Conservation (phyloP, 305 asterid genomes). For the Plantago rigida region DNA sequence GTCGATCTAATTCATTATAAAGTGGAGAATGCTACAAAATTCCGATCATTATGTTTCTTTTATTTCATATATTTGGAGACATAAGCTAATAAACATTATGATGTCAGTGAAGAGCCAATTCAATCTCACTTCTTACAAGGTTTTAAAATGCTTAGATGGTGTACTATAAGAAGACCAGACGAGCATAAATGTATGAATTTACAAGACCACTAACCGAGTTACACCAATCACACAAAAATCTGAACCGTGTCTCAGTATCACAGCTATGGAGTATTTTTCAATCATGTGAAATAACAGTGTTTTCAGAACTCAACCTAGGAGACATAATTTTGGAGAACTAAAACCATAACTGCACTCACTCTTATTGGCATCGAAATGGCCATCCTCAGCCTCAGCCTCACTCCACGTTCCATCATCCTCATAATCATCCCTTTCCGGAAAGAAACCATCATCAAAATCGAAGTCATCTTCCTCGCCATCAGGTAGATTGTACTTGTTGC, state of each 20-base stretch:
- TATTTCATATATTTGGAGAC: too few species aligned
- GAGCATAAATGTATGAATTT: not conserved
- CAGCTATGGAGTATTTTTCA: not conserved
- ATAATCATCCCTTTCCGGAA: slow-evolving; percentile 66
- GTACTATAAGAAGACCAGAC: not conserved
- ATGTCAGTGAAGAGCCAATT: too few species aligned
- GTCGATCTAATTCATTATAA: too few species aligned
- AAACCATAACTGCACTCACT: slow-evolving; percentile 36
- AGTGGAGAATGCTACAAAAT: too few species aligned
- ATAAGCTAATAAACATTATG: too few species aligned
- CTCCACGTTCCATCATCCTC: slow-evolving; percentile 60
- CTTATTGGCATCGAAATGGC: slow-evolving; percentile 25
- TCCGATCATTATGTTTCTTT: too few species aligned
- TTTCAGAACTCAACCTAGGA: not conserved
- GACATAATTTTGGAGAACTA: not conserved
- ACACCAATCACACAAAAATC: slow-evolving; percentile 15
- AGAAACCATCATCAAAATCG: slow-evolving; percentile 40
- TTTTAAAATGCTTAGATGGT: not conserved
- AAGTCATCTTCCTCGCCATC: slow-evolving; percentile 91
- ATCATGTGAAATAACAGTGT: not conserved
- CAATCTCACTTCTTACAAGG: too few species aligned
- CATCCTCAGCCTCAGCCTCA: slow-evolving; percentile 65
- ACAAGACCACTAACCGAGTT: slow-evolving; percentile 1
- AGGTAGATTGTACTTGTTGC: slow-evolving; percentile 60
- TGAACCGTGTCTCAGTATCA: not conserved